Conservation (phyloP, 2,329 filamentous ascomycete genomes). For the Aureobasidium sp. region DNA sequence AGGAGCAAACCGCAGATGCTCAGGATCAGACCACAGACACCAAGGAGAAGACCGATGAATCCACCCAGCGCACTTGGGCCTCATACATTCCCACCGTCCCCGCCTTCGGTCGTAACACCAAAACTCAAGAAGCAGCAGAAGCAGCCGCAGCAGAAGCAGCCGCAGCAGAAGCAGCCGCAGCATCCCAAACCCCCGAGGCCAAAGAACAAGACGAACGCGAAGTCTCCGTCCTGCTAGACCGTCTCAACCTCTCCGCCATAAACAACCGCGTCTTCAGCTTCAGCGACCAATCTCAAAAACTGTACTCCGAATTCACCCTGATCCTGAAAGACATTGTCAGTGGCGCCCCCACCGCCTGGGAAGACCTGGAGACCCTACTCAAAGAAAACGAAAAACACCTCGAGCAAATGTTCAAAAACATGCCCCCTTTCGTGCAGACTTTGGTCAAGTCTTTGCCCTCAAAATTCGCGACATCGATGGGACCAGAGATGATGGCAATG, state of each 20-base stretch:
- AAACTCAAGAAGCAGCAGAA: background rate
- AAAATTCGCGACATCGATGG: constrained; percentile 67
- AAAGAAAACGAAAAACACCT: constrained; percentile 55
- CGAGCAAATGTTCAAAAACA: constrained; percentile 53
- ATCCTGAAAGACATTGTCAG: constrained; percentile 88
- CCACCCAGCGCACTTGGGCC: constrained; percentile 6
- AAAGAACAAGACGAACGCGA: constrained; percentile 57
- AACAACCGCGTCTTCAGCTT: constrained; percentile 82
- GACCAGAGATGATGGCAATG: constrained; percentile 71
- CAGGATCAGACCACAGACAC: background rate
- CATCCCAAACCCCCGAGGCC: constrained; percentile 25
- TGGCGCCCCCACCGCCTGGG: constrained; percentile 86
- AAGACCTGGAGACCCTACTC: constrained; percentile 67
- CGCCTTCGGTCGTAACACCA: background rate
- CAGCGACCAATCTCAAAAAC: constrained; percentile 71
- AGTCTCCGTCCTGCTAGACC: constrained; percentile 68
- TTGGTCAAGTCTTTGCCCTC: constrained; percentile 75
- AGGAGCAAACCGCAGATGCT: background rate
- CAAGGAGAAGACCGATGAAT: background rate
- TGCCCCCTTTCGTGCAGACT: constrained; percentile 75
- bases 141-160: constrained; percentile 1
- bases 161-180: background rate
- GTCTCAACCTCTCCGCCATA: constrained; percentile 70
- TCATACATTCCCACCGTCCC: constrained; percentile 10
- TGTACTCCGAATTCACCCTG: constrained; percentile 75